A percentile compares a stretch with the other conserved stretches of the same genome.
Conservation (phyloP, 2,329 filamentous ascomycete species). For the Exophiala sideris region DNA sequence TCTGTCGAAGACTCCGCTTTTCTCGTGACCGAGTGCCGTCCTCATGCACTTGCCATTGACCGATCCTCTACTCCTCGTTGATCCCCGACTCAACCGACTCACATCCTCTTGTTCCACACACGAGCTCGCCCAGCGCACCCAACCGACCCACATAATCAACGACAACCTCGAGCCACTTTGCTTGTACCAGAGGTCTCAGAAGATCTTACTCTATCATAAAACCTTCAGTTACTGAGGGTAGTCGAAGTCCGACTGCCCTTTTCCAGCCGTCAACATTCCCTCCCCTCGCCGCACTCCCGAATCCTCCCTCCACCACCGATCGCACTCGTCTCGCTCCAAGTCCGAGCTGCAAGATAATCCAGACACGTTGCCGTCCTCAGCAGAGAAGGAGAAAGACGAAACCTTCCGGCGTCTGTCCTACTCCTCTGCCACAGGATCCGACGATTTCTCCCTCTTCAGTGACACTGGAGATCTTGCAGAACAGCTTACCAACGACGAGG, state of each 20-base stretch:
- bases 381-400: constrained; percentile 47
- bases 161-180: constrained; percentile 5
- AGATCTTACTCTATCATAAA: constrained; percentile 1
- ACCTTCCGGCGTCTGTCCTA: constrained; percentile 50
- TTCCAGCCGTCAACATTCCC: constrained; percentile 75
- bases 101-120: background rate
- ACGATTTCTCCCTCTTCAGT: constrained; percentile 79
- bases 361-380: constrained; percentile 38
- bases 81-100: constrained; percentile 7
- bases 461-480: constrained; percentile 94
- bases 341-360: constrained; percentile 37
- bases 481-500: constrained; percentile 78
- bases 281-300: constrained; percentile 63
- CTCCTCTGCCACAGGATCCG: constrained; percentile 50
- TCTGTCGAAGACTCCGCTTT: constrained; percentile 11
- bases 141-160: constrained; percentile 12
- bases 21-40: constrained; percentile 8
- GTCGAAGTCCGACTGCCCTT: constrained; percentile 68
- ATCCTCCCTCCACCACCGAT: constrained; percentile 84
- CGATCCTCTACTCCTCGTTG: constrained; percentile 4
- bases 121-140: constrained; percentile 2
- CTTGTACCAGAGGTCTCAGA: constrained; percentile 10
- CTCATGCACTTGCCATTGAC: constrained; percentile 16
- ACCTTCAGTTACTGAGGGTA: constrained; percentile 49
- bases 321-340: constrained; percentile 49